Percentiles rank a stretch among this genome's conserved stretches.
Evolutionary conservation across 352 stramenopile genomes (phyloP).

Genomic region (Nothophytophthora sp.): DNA sequence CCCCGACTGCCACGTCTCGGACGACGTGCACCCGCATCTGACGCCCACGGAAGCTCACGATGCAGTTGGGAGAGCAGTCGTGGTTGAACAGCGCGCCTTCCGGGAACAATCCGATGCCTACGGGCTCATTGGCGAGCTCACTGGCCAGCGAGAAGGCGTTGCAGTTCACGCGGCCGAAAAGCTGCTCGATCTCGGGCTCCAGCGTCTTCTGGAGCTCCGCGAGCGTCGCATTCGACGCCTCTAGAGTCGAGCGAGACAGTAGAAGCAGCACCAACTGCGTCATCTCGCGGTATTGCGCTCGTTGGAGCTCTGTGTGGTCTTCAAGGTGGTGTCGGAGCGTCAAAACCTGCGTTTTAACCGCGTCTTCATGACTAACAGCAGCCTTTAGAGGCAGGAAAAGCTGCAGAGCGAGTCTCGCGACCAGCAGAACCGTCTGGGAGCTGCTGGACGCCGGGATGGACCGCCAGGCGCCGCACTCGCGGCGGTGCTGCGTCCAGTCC

Average conservation of each 20-base stretch:
- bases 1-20: conserved; percentile 30
- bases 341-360: conserved; percentile 25
- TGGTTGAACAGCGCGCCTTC: conserved; percentile 76
- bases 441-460: conserved; percentile 18
- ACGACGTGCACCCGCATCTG: conserved; percentile 55
- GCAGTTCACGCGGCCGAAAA: conserved; percentile 79
- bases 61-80: conserved; percentile 70
- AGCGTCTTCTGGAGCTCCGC: conserved; percentile 32
- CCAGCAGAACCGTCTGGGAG: conserved; percentile 62
- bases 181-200: conserved; percentile 34
- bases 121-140: conserved; percentile 35
- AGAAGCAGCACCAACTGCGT: conserved; percentile 56
- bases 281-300: conserved; percentile 56
- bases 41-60: conserved; percentile 58
- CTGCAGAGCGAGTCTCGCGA: conserved; percentile 37
- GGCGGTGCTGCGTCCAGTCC: conserved; percentile 55
- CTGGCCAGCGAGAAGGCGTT: conserved; percentile 79
- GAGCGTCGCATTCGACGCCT: conserved; percentile 12
- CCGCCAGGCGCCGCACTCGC: conserved; percentile 54
- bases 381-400: conserved; percentile 27
- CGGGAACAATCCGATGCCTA: conserved; percentile 70
- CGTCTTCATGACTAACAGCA: conserved; percentile 8
- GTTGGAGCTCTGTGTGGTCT: conserved; percentile 41
- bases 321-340: conserved; percentile 45
- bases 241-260: conserved; percentile 47